Conservation (phyloP, 495 filamentous ascomycete genomes). For the Terfezia claveryi region DNA sequence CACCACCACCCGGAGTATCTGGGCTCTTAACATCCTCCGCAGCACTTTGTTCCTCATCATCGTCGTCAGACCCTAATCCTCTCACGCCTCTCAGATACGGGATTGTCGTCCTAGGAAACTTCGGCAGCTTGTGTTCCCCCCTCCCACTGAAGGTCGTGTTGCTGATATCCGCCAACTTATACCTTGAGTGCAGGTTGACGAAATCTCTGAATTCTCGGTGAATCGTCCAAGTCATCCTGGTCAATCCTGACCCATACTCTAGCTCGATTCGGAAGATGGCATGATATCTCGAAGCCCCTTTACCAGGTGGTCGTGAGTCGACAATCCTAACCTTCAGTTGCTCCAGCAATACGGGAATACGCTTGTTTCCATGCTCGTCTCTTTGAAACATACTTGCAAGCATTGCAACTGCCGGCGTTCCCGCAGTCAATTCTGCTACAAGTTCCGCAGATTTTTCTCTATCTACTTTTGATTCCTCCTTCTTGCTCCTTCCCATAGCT, state of each 20-base stretch:
- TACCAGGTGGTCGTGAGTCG: constrained; percentile 33
- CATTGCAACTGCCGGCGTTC: constrained; percentile 74
- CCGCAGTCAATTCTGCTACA: constrained; percentile 83
- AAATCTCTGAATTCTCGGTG: constrained; percentile 73
- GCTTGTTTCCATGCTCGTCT: constrained; percentile 84
- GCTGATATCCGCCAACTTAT: constrained; percentile 60
- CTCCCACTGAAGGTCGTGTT: constrained; percentile 29
- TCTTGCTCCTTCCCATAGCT: constrained; percentile 55
- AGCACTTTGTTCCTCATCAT: constrained; percentile 31
- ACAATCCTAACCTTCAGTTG: constrained; percentile 76
- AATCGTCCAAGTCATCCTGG: constrained; percentile 93
- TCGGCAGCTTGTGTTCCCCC: constrained; percentile 40
- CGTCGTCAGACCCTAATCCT: constrained; percentile 62
- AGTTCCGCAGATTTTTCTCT: constrained; percentile 89
- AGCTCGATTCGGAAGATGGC: constrained; percentile 74
- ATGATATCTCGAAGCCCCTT: constrained; percentile 26
- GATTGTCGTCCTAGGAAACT: constrained; percentile 76
- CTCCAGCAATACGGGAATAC: constrained; percentile 84
- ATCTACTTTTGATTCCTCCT: constrained; percentile 63
- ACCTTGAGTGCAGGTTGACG: constrained; percentile 76
- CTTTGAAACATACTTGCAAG: constrained; percentile 91
- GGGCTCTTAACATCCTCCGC: constrained; percentile 33
- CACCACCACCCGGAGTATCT: constrained; percentile 22
- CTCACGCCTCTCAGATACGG: constrained; percentile 70
- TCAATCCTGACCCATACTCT: constrained; percentile 88